Evolutionary conservation across 2,329 filamentous ascomycete genomes (phyloP).

Genomic region (Nemania sp.): DNA sequence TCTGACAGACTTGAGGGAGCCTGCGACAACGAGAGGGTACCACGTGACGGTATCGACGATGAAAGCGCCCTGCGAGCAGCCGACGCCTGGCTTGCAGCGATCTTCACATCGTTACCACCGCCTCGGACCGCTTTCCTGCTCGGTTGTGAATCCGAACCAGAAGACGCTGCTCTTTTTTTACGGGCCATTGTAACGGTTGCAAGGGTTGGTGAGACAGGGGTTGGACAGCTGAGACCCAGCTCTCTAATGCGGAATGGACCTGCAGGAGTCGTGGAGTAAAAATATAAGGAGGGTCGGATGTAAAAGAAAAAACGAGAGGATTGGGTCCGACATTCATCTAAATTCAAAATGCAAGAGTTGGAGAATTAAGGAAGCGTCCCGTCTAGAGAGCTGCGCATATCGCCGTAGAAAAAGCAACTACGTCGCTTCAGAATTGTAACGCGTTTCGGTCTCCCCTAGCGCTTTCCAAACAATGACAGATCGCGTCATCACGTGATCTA

Average conservation of each 20-base stretch:
- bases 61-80: not conserved
- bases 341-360: too few relatives aligned
- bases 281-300: too few relatives aligned
- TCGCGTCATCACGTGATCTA: not conserved
- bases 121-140: conserved; percentile 25
- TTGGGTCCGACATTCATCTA: too few relatives aligned
- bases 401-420: not conserved
- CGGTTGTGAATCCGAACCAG: conserved; percentile 11
- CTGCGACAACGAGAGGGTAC: conserved; percentile 26
- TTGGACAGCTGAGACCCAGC: not conserved
- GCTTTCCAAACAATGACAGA: not conserved
- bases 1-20: conserved; percentile 16
- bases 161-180: conserved; percentile 27
- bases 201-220: not conserved
- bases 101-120: conserved; percentile 5
- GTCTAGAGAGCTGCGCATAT: not conserved
- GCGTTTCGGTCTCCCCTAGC: not conserved
- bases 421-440: not conserved
- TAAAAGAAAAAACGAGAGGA: too few relatives aligned
- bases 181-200: conserved; percentile 14
- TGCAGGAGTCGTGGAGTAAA: not conserved
- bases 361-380: too few relatives aligned
- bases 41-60: conserved; percentile 10
- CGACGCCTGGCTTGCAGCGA: conserved; percentile 19
- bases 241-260: not conserved